Percentiles rank a stretch among this genome's conserved stretches.
These are phyloP conservation scores for Moesziomyces sp. DNA, from an alignment of 1,284 basidiomycete species.

Conservation along the genomic window DNA sequence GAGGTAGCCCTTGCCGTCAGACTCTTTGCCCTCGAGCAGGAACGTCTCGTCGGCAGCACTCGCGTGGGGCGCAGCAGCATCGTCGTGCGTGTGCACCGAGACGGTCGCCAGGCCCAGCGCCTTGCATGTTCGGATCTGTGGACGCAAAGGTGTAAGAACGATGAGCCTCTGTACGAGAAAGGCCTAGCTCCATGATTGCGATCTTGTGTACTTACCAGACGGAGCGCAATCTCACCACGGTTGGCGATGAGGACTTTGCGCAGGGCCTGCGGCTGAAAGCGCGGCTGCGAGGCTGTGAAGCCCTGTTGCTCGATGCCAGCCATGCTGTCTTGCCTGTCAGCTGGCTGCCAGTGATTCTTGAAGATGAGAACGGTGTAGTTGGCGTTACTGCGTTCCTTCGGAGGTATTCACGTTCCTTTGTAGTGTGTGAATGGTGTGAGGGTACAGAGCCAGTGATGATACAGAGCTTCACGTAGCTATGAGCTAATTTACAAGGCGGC, in stretches of 20 bases:
- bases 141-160: not conserved
- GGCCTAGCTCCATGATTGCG: too few relatives aligned
- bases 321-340: slow-evolving; percentile 3
- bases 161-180: too few relatives aligned
- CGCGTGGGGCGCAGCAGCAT: slow-evolving; percentile 72
- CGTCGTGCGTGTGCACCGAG: slow-evolving; percentile 73
- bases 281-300: slow-evolving; percentile 20
- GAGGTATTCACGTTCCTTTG: too few relatives aligned
- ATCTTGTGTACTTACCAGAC: slow-evolving; percentile 67
- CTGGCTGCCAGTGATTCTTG: too few relatives aligned
- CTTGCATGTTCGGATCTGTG: slow-evolving; percentile 71
- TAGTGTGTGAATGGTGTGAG: too few relatives aligned
- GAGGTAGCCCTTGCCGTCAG: slow-evolving; percentile 66
- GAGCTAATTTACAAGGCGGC: too few relatives aligned
- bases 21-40: slow-evolving; percentile 67
- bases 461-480: too few relatives aligned
- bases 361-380: too few relatives aligned
- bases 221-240: slow-evolving; percentile 73
- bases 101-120: slow-evolving; percentile 71
- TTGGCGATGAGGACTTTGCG: slow-evolving; percentile 68
- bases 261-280: slow-evolving; percentile 16
- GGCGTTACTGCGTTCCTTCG: too few relatives aligned
- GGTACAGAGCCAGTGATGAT: too few relatives aligned
- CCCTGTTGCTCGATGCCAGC: slow-evolving; percentile 4
- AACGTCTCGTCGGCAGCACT: slow-evolving; percentile 20